Conservation (phyloP, 371 early-diverging fungal genomes). For the Scutellospora calospora region DNA sequence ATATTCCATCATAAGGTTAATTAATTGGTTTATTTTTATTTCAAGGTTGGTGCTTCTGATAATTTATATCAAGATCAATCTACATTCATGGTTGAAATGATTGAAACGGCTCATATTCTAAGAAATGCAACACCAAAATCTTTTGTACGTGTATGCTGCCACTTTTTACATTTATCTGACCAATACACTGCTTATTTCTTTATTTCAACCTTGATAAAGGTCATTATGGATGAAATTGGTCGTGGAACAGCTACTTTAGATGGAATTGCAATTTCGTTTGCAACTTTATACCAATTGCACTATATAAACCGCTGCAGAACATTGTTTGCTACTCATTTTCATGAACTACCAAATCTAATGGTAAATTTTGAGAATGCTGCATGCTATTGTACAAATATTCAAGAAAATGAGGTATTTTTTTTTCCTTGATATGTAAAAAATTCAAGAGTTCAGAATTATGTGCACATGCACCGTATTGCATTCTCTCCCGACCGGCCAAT, state of each 20-base stretch:
- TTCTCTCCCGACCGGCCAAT: too few species aligned
- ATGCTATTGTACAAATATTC: slow-evolving; percentile 28
- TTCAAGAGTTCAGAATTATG: too few species aligned
- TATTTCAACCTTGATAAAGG: slow-evolving; percentile 59
- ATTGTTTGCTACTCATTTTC: slow-evolving; percentile 97
- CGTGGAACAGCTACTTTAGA: slow-evolving; percentile 96
- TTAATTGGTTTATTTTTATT: neutral
- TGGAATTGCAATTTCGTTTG: slow-evolving; percentile 92
- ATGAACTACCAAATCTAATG: slow-evolving; percentile 73
- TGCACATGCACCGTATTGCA: too few species aligned
- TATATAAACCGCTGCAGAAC: slow-evolving; percentile 56
- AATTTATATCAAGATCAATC: slow-evolving; percentile 82
- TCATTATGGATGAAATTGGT: slow-evolving; percentile 99
- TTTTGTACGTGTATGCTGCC: slow-evolving; percentile 63
- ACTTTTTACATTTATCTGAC: slow-evolving; percentile 50
- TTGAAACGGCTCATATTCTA: slow-evolving; percentile 91
- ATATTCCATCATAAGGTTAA: neutral
- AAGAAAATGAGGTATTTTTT: slow-evolving; percentile 39
- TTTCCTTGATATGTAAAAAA: too few species aligned
- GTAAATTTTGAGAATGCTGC: slow-evolving; percentile 31
- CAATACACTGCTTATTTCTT: slow-evolving; percentile 71
- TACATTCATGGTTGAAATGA: slow-evolving; percentile 99
- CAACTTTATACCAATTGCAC: slow-evolving; percentile 84
- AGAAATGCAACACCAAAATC: slow-evolving; percentile 80
- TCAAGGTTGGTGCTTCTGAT: slow-evolving; percentile 76